Conservation (phyloP, 176 grass and related monocot genomes). For the Tuctoria greenei region DNA sequence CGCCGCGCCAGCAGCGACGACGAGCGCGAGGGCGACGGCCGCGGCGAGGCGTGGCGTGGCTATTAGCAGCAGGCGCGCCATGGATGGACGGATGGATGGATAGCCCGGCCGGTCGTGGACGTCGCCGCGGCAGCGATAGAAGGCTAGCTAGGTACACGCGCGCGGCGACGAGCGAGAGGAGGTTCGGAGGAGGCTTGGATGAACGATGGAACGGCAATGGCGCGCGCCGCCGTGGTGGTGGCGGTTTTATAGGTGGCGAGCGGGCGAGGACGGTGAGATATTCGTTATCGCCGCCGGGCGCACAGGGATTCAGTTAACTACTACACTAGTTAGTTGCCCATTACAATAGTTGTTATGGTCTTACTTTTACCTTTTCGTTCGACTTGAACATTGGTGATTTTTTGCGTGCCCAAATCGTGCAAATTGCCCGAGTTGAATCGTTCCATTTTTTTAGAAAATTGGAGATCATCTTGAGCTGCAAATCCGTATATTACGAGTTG, state of each 20-base stretch:
- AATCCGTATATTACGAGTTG: neutral
- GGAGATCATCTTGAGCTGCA: neutral
- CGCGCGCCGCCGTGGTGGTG: too few species aligned
- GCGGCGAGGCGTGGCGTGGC: too few species aligned
- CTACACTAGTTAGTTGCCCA: neutral
- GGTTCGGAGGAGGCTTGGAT: neutral
- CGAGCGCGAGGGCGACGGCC: constrained; percentile 12
- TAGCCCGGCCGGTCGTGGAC: neutral
- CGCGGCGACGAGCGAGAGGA: too few species aligned
- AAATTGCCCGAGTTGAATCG: too few species aligned
- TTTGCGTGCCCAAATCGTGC: too few species aligned
- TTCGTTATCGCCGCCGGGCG: neutral
- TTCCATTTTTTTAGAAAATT: neutral
- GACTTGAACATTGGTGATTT: neutral
- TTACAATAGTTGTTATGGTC: neutral
- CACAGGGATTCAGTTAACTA: neutral
- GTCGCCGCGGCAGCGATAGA: neutral
- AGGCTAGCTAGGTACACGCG: neutral
- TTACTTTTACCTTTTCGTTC: too few species aligned
- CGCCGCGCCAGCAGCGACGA: constrained; percentile 1
- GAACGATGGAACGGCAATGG: neutral
- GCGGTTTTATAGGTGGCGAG: constrained; percentile 34
- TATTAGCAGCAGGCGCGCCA: constrained; percentile 7
- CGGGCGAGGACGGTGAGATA: neutral
- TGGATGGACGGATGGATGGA: neutral